Evolutionary conservation across 495 filamentous ascomycete species (phyloP).

Genomic region (Alectoria sarmentosa): DNA sequence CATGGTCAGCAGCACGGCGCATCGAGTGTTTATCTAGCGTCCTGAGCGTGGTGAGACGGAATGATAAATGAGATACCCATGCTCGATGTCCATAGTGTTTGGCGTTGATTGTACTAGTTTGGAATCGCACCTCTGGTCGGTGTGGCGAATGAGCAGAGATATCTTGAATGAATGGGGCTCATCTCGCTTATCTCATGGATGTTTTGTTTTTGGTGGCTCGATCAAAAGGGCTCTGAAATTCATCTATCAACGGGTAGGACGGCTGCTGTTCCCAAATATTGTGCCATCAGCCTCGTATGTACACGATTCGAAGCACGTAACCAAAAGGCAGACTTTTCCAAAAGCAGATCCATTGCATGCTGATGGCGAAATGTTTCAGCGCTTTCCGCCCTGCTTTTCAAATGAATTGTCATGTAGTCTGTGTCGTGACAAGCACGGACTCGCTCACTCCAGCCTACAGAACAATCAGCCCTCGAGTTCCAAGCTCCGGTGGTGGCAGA

Average conservation of each 20-base stretch:
- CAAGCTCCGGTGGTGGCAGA: neutral
- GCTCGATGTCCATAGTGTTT: neutral
- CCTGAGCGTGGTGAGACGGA: neutral
- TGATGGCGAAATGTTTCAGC: neutral
- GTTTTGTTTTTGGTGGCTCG: too few relatives aligned
- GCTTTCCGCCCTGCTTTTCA: neutral
- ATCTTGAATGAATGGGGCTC: neutral
- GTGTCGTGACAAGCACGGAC: neutral
- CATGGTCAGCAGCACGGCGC: conserved; percentile 8
- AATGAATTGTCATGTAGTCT: neutral
- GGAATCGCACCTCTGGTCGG: neutral
- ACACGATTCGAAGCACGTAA: neutral
- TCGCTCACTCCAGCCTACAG: neutral
- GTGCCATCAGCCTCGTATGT: neutral
- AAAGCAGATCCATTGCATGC: neutral
- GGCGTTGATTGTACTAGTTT: neutral
- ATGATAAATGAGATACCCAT: neutral
- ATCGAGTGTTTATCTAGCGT: conserved; percentile 3
- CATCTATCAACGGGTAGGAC: neutral
- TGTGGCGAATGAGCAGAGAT: neutral
- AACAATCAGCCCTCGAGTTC: neutral
- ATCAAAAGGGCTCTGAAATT: too few relatives aligned
- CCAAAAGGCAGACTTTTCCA: neutral
- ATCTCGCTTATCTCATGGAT: neutral
- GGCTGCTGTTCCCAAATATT: neutral